These are phyloP conservation scores for Microbotryum saponariae DNA, from an alignment of 1,284 basidiomycete species.

Conservation along the genomic window DNA sequence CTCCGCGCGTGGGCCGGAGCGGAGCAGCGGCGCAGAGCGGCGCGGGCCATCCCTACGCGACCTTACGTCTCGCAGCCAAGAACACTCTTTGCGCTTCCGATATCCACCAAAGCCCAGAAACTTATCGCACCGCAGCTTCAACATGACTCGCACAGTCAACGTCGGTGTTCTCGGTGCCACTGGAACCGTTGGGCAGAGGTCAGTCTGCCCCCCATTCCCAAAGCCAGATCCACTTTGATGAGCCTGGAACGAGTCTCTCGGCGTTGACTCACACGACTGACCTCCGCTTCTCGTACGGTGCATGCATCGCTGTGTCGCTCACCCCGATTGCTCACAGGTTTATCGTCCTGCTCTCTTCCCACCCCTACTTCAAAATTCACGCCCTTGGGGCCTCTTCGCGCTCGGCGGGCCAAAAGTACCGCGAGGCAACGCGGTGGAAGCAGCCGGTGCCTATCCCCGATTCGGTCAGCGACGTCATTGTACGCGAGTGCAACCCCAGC, in stretches of 20 bases:
- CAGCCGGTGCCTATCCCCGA: conserved; percentile 70
- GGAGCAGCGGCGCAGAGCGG: too few relatives aligned
- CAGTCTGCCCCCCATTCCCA: background rate
- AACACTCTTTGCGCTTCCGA: too few relatives aligned
- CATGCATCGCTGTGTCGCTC: conserved; percentile 4
- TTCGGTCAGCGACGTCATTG: conserved; percentile 58
- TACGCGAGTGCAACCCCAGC: conserved; percentile 70
- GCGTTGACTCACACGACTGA: too few relatives aligned
- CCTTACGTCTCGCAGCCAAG: too few relatives aligned
- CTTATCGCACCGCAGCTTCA: too few relatives aligned
- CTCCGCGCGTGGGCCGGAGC: too few relatives aligned
- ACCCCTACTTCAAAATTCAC: conserved; percentile 85
- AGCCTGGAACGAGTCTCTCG: background rate
- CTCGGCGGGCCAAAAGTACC: conserved; percentile 80
- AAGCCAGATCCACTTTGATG: background rate
- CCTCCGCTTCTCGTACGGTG: background rate
- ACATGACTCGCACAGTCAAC: conserved; percentile 47
- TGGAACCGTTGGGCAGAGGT: conserved; percentile 80
- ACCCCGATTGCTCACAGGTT: conserved; percentile 50
- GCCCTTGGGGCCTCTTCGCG: conserved; percentile 81
- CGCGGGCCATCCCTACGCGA: too few relatives aligned
- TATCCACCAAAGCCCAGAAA: too few relatives aligned
- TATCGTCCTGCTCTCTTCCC: conserved; percentile 75
- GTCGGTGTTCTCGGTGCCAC: conserved; percentile 95
- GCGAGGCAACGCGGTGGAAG: conserved; percentile 80